A percentile compares a stretch with the other conserved stretches of the same genome.
Conservation (phyloP, 2,329 filamentous ascomycete genomes). For the Paraphoma chrysanthemicola region DNA sequence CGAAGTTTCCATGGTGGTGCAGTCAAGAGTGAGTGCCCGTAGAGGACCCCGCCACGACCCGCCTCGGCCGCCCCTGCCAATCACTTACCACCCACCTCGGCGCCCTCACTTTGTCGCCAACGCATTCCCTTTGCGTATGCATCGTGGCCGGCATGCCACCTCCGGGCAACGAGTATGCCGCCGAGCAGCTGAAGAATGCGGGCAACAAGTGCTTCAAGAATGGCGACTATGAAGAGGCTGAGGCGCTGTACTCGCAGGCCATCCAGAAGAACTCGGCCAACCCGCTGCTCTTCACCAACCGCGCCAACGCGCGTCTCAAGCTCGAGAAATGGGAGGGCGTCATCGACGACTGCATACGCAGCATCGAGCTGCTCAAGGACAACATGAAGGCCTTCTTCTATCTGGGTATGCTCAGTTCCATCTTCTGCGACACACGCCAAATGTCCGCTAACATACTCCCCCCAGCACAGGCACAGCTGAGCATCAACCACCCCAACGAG, state of each 20-base stretch:
- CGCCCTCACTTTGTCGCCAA: conserved; percentile 7
- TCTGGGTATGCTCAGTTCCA: conserved; percentile 54
- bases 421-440: not conserved
- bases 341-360: conserved; percentile 77
- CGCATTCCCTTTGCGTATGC: not conserved
- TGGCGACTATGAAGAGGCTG: conserved; percentile 70
- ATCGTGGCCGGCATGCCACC: conserved; percentile 23
- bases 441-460: conserved; percentile 15
- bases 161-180: conserved; percentile 46
- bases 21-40: not conserved
- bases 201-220: conserved; percentile 71
- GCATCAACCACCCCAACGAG: conserved; percentile 73
- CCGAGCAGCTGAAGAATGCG: conserved; percentile 57
- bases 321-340: conserved; percentile 76
- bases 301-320: conserved; percentile 81
- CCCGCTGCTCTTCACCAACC: conserved; percentile 84
- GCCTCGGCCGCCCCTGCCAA: conserved; percentile 19
- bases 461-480: conserved; percentile 78
- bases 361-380: conserved; percentile 70
- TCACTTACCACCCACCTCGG: conserved; percentile 26
- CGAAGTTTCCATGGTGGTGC: conserved; percentile 28
- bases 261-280: conserved; percentile 82
- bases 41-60: conserved; percentile 25
- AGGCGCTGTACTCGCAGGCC: conserved; percentile 76
- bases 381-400: conserved; percentile 86